Conservation (phyloP, 768 basidiomycete genomes). For the Auricularia auricula-judae region DNA sequence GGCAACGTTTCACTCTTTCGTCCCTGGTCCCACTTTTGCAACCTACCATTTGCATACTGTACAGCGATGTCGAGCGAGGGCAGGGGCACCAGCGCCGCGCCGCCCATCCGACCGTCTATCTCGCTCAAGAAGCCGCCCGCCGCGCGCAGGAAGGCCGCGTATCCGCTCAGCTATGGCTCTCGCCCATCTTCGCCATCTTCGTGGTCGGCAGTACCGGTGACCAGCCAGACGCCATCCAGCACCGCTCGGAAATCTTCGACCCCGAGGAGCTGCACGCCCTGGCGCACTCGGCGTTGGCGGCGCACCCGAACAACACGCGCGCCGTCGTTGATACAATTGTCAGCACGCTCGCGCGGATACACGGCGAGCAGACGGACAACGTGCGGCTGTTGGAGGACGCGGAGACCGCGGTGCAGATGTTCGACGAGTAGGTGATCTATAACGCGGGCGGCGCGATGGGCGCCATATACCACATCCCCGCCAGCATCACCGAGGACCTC, state of each 20-base stretch:
- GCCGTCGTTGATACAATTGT: constrained; percentile 78
- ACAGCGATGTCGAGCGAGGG: background rate
- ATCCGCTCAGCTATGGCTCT: constrained; percentile 24
- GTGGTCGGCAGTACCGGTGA: constrained; percentile 28
- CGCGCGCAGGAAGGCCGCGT: background rate
- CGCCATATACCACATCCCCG: too few species aligned
- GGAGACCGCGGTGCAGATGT: too few species aligned
- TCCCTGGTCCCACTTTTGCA: too few species aligned
- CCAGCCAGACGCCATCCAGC: constrained; percentile 62
- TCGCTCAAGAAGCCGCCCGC: background rate
- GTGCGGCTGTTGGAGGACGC: too few species aligned
- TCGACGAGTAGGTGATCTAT: too few species aligned
- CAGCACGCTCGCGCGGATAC: constrained; percentile 61
- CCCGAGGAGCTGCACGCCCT: constrained; percentile 61
- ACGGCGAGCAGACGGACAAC: constrained; percentile 41
- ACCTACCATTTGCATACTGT: background rate
- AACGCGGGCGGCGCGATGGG: too few species aligned
- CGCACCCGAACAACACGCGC: constrained; percentile 49
- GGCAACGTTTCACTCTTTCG: too few species aligned
- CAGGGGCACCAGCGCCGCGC: background rate
- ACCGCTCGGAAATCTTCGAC: constrained; percentile 81
- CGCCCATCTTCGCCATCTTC: constrained; percentile 17
- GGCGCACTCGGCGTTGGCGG: constrained; percentile 59
- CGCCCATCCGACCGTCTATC: background rate
- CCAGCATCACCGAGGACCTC: too few species aligned